Evolutionary conservation across 2,329 filamentous ascomycete genomes (phyloP).

Genomic region (Phymatotrichopsis omnivora): DNA sequence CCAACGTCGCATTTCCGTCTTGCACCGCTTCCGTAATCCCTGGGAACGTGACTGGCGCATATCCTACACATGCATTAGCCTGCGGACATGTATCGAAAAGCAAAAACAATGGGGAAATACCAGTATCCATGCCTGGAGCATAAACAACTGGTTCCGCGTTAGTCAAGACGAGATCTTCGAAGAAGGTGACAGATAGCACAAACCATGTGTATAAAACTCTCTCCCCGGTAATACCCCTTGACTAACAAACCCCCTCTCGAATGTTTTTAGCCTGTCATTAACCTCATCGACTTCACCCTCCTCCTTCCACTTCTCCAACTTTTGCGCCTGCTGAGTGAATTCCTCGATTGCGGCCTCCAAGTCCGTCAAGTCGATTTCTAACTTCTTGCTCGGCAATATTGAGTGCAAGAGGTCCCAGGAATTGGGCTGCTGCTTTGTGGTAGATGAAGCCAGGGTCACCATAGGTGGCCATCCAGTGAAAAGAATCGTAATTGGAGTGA

Average conservation of each 20-base stretch:
- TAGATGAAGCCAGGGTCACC: slow-evolving; percentile 61
- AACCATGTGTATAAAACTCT: slow-evolving; percentile 40
- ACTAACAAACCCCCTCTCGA: slow-evolving; percentile 42
- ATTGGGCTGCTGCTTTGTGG: slow-evolving; percentile 55
- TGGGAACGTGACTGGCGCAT: slow-evolving; percentile 40
- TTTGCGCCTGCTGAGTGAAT: slow-evolving; percentile 11
- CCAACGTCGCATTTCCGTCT: slow-evolving; percentile 36
- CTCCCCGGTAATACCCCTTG: slow-evolving; percentile 40
- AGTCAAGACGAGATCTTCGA: neutral
- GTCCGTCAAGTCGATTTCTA: no score
- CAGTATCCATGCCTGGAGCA: slow-evolving; percentile 42
- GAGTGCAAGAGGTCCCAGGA: slow-evolving; percentile 53
- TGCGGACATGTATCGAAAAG: no score
- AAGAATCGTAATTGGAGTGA: slow-evolving; percentile 75
- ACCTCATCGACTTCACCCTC: slow-evolving; percentile 27
- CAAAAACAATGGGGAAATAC: no score
- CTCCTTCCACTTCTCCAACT: slow-evolving; percentile 9
- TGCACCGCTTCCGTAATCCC: slow-evolving; percentile 79
- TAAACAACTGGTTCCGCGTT: slow-evolving; percentile 35
- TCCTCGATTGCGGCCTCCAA: neutral
- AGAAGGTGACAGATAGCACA: no score
- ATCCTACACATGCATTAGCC: no score
- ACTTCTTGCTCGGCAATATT: slow-evolving; percentile 51
- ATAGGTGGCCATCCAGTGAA: slow-evolving; percentile 71
- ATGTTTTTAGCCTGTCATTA: slow-evolving; percentile 42